These are phyloP conservation scores for Cyberlindnera misumaiensis DNA, from an alignment of 805 yeast species.

Conservation along the genomic window DNA sequence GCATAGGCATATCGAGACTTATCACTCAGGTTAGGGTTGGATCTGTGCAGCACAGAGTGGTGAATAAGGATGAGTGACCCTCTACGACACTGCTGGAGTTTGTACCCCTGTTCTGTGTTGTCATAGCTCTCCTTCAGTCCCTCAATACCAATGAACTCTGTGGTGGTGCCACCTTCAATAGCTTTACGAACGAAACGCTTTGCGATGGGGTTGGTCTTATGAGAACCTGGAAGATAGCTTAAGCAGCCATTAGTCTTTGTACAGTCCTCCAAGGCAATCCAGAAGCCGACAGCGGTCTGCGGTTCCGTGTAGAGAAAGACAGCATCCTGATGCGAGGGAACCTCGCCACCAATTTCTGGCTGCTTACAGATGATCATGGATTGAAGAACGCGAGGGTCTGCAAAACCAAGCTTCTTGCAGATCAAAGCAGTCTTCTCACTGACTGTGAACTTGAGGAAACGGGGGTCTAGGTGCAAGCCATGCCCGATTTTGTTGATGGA, in stretches of 20 bases:
- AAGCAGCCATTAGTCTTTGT: slow-evolving; percentile 61
- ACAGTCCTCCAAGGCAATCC: slow-evolving; percentile 79
- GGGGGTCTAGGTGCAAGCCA: slow-evolving; percentile 54
- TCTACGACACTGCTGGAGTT: slow-evolving; percentile 54
- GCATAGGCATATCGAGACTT: slow-evolving; percentile 70
- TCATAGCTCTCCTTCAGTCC: slow-evolving; percentile 19
- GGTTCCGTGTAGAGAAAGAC: slow-evolving; percentile 69
- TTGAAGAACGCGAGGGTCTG: slow-evolving; percentile 68
- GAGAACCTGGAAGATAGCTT: slow-evolving; percentile 65
- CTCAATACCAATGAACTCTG: slow-evolving; percentile 40
- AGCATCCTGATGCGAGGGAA: slow-evolving; percentile 74
- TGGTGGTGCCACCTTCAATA: slow-evolving; percentile 44
- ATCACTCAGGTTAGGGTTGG: slow-evolving; percentile 49
- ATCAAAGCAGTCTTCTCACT: slow-evolving; percentile 42
- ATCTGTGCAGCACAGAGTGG: slow-evolving; percentile 65
- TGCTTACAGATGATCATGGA: slow-evolving; percentile 78
- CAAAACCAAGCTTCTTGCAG: slow-evolving; percentile 43
- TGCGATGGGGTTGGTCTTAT: slow-evolving; percentile 45
- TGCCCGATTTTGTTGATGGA: slow-evolving; percentile 79
- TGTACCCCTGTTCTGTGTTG: slow-evolving; percentile 33
- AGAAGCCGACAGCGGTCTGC: slow-evolving; percentile 65
- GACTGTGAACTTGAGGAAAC: slow-evolving; percentile 44
- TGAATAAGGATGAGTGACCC: slow-evolving; percentile 69
- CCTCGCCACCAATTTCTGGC: slow-evolving; percentile 65
- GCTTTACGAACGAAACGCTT: slow-evolving; percentile 57